Base-by-base conservation (phyloP, 2,329 filamentous ascomycete genomes). In the Waltergamsia citrina region DNA sequence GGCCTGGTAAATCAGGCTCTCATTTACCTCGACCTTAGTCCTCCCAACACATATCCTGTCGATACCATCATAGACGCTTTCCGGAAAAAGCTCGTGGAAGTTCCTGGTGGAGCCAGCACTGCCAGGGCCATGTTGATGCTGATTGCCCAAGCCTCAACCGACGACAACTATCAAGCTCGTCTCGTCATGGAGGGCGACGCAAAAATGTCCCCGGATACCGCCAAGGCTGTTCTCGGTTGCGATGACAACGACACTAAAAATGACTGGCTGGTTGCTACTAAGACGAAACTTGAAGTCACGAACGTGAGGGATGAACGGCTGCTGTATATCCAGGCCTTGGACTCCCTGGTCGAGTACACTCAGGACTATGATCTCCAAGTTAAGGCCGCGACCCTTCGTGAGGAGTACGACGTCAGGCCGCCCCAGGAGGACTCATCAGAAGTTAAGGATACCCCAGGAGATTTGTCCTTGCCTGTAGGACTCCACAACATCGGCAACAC, bases 401-500 rank as follows among this genome's bases (percentile, higher is more conserved):
- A n/a, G 7, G 14, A 32, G 29, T 21, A 32, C 29, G 26, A 28
- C n/a, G n/a, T n/a, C n/a, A n/a, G n/a, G n/a, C n/a, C n/a, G 12
- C 7, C 26, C 6, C 26, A 15, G n/a, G 26, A 28, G 26, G 6
- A 14, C n/a, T n/a, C 26, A 16, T 14, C 26, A 7, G 26, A 28
- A 4, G 26, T 16, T 17, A 8, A 39, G 18, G 39, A 38, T 17
- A 32, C 40, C 29, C 36, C 47, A 4, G 49, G 51, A 11, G 49
- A 63, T 36, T 47, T 59, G 30, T 65, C 73, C 20, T 78, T 85
- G 55, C 92, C 92, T 1, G 84, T 94, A 16, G 92, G 92, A 0
- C 69, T 96, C 6, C 74, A 79, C 42, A 98, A 96, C 46, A 94
- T 96, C 37, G 88, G 92, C 38, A 98, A 98, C 50, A 98, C 93